Evolutionary conservation across 306 rosid species (phyloP).

Genomic region (Rubus parviflorus): DNA sequence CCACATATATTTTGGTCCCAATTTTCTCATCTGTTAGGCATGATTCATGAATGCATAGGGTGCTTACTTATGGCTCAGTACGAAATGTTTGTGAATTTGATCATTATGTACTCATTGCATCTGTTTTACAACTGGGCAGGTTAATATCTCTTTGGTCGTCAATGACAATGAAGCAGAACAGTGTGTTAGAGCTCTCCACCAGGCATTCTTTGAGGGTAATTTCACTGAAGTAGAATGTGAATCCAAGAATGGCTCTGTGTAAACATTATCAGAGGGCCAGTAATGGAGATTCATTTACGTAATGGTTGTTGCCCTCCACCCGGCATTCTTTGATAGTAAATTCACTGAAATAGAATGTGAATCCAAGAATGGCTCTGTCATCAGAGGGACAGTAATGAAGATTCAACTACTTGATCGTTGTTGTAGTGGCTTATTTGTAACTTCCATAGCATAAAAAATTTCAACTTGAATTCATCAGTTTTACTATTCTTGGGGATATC

Average conservation of each 20-base stretch:
- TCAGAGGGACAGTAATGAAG: not conserved
- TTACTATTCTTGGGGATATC: not conserved
- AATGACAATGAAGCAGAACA: slow-evolving; percentile 83
- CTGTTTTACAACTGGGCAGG: slow-evolving; percentile 44
- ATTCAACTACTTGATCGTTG: not conserved
- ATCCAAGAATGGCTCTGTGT: slow-evolving; percentile 48
- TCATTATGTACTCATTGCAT: slow-evolving; percentile 17
- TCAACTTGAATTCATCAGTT: not conserved
- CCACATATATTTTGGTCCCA: not conserved
- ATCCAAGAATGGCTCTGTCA: slow-evolving; percentile 39
- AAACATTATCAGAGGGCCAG: slow-evolving; percentile 28
- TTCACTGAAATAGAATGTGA: slow-evolving; percentile 31
- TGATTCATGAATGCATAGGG: not conserved
- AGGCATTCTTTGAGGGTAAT: slow-evolving; percentile 61
- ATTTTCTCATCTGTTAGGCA: not conserved
- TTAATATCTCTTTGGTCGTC: slow-evolving; percentile 85
- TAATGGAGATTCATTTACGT: not conserved
- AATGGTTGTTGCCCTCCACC: slow-evolving; percentile 52
- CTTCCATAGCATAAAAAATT: not conserved
- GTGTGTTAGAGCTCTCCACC: slow-evolving; percentile 83
- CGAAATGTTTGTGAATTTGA: not conserved
- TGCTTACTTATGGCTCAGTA: not conserved
- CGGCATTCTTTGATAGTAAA: slow-evolving; percentile 58
- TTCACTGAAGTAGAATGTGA: slow-evolving; percentile 31
- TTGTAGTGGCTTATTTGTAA: slow-evolving; percentile 1